Base-by-base conservation (phyloP, 2,329 filamentous ascomycete species). In the Coniochaeta ligniaria region DNA sequence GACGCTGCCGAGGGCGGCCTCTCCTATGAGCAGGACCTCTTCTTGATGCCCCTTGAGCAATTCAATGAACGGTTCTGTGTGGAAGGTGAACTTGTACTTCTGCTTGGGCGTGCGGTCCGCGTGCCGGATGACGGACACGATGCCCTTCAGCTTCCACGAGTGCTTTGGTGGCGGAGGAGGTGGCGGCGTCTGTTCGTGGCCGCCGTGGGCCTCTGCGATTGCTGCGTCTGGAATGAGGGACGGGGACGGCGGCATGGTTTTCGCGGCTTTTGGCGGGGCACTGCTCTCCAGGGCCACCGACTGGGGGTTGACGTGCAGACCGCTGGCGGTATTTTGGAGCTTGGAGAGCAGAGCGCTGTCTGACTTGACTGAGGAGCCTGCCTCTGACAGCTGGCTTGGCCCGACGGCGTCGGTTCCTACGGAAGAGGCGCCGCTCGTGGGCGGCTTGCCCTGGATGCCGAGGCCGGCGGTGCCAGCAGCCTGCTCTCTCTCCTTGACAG, bases 71-170 rank as follows among this genome's bases (percentile, higher is more conserved):
- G 95, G 95, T 64, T 93, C 91, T 0, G 92, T 96, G 71, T 99
- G 95, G 68, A 99, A 98, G 0, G 95, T 99, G 69, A 98, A 99
- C 73, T 99, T 99, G 81, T 97, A 97, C 73, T 99, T 99, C 70
- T 99, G 95, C 76, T 99, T 99, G 2, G 95, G 95, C 1, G 95
- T 99, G 60, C 95, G 89, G 76, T 99, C 95, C 2, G 96, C 96
- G 74, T 99, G 95, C 31, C 95, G 87, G 65, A 99, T 92, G 17
- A 99, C 95, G 1, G 93, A 94, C 0, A 99, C 94, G 76, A 99
- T 93, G 14, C 95, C 95, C 76, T 99, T 99, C 59, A 99, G 80
- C 73, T 96, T 98, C 95, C 95, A 99, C 12, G 95, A 92, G 70
- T 96, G 92, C 69, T 97, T 97, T 0, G 89, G 90, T 1, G 83